These are phyloP conservation scores for Aaosphaeria pasadenensis DNA, from an alignment of 2,329 filamentous ascomycete genomes.

Conservation along the genomic window DNA sequence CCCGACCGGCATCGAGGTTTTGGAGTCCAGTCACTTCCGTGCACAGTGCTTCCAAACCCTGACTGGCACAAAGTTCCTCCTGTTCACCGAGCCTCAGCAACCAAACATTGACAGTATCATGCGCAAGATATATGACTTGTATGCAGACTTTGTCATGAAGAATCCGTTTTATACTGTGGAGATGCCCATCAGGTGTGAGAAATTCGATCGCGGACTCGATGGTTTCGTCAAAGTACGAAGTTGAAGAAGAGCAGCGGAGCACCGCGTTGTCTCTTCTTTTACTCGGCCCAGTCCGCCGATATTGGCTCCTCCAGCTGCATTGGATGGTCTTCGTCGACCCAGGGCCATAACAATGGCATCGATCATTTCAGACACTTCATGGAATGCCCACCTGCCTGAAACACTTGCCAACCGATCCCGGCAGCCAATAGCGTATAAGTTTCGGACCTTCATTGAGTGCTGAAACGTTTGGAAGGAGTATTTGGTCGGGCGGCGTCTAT, in stretches of 20 bases:
- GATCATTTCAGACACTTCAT: too few species aligned
- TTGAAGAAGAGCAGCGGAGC: slow-evolving; percentile 9
- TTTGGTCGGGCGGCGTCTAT: too few species aligned
- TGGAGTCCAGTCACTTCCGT: slow-evolving; percentile 92
- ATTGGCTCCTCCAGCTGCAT: too few species aligned
- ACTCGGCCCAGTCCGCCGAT: too few species aligned
- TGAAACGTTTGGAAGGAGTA: too few species aligned
- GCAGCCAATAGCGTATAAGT: too few species aligned
- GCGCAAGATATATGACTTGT: slow-evolving; percentile 86
- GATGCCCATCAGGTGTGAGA: slow-evolving; percentile 94
- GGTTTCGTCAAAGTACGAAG: slow-evolving; percentile 66
- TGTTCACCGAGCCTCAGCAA: slow-evolving; percentile 90
- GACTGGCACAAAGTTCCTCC: slow-evolving; percentile 90
- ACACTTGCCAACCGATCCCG: too few species aligned
- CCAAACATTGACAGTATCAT: slow-evolving; percentile 83
- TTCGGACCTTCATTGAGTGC: too few species aligned
- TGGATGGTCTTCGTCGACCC: too few species aligned
- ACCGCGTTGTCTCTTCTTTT: too few species aligned
- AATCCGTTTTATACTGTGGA: slow-evolving; percentile 98
- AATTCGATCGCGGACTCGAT: slow-evolving; percentile 82
- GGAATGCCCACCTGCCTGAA: too few species aligned
- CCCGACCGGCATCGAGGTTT: slow-evolving; percentile 79
- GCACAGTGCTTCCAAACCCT: slow-evolving; percentile 94
- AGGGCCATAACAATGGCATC: too few species aligned
- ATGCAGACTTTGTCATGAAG: slow-evolving; percentile 98